Evolutionary conservation across 2,329 filamentous ascomycete genomes (phyloP).

Genomic region (Lasiodiplodia theobromae): DNA sequence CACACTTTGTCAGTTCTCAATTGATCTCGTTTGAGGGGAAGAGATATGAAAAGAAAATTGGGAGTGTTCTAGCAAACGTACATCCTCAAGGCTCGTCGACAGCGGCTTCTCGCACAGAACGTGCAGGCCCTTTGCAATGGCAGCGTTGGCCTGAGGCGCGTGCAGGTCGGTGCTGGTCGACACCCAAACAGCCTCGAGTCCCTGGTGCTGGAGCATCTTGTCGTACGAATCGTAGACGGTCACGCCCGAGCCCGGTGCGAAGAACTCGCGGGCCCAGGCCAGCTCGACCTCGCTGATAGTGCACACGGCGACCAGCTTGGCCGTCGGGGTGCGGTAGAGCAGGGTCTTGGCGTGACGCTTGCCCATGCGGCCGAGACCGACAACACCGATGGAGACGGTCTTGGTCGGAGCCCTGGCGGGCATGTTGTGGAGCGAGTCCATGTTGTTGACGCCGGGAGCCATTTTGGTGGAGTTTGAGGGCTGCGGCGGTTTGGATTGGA

Average conservation of each 20-base stretch:
- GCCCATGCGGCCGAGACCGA: slow-evolving; percentile 60
- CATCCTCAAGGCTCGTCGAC: slow-evolving; percentile 41
- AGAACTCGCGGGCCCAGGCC: slow-evolving; percentile 53
- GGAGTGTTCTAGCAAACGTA: slow-evolving; percentile 32
- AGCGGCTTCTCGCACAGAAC: slow-evolving; percentile 52
- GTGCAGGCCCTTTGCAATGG: slow-evolving; percentile 46
- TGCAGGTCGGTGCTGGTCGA: slow-evolving; percentile 46
- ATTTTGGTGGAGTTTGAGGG: not conserved
- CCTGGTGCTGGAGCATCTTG: slow-evolving; percentile 53
- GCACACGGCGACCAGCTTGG: slow-evolving; percentile 59
- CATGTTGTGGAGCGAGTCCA: slow-evolving; percentile 30
- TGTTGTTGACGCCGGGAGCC: slow-evolving; percentile 19
- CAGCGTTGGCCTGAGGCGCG: slow-evolving; percentile 43
- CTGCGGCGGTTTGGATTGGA: not conserved
- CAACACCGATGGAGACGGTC: slow-evolving; percentile 51
- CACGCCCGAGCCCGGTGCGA: slow-evolving; percentile 52
- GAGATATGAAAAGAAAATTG: too few species aligned
- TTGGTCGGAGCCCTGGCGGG: slow-evolving; percentile 26
- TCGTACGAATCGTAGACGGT: slow-evolving; percentile 55
- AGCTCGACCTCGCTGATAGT: slow-evolving; percentile 55
- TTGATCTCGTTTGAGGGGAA: slow-evolving; percentile 13
- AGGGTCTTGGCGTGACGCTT: slow-evolving; percentile 57
- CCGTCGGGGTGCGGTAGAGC: slow-evolving; percentile 51
- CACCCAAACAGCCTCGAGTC: slow-evolving; percentile 53
- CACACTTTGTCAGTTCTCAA: not conserved